Evolutionary conservation across 768 basidiomycete species (phyloP), one percentile per base, ranked within the genome.

Genomic region (Ramaria sp.): DNA sequence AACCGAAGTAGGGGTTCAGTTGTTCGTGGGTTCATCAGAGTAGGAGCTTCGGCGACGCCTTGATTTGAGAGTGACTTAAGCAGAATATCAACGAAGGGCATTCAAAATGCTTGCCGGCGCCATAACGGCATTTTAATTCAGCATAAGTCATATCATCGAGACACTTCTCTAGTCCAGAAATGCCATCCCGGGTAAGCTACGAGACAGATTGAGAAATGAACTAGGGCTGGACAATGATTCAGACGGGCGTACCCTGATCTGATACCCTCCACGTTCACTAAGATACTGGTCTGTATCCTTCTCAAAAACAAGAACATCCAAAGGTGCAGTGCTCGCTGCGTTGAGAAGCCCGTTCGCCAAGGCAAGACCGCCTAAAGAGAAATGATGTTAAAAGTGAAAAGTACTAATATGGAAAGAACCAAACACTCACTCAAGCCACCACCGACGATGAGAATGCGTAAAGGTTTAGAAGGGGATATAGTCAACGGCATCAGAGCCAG

Each of bases 231-330:
- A 4, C 17, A 4, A 30, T 10, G 3, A 33, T 7, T 20, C n/a
- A 49, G 33, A 47, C 11, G 6, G 31, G 45, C 34, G 19, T 20
- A 57, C 55, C 19, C 55, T 47, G 24, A 57, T 57, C 31, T 57
- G 55, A 17, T 57, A 57, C 7, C 55, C 55, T 33, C 55, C 55
- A 39, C 55, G 55, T 38, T 57, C 55, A 22, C 11, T 57, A 22
- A 48, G 34, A 37, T 48, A 31, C 22, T 57, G 24, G 11, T 33
- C 55, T 33, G 42, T 38, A 34, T 57, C 55, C 22, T 30, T 57
- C 48, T 57, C 55, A 34, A 57, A 57, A 12, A 57, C 55, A 24
- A 47, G 46, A 4, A 57, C 43, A 12, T 57, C 55, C 17, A 57
- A 12, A 50, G 55, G 55, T 10, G 48, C 30, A 17, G 34, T 38